Evolutionary conservation across 345 rosid genomes (phyloP).

Genomic region (Citrus hindsii): DNA sequence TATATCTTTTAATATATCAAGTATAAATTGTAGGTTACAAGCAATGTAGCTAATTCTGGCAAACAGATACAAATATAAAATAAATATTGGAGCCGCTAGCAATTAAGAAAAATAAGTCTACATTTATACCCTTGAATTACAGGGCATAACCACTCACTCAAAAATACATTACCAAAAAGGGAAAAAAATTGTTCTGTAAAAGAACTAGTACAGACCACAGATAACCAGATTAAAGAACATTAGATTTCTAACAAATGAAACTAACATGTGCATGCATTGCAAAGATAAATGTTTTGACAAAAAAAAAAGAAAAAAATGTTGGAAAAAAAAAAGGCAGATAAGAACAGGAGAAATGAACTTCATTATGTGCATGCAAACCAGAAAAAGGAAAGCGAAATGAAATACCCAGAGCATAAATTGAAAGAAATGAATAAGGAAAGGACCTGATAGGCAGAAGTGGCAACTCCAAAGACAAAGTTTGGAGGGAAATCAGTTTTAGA

Average conservation of each 20-base stretch:
- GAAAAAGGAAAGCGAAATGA: not conserved
- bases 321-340: not conserved
- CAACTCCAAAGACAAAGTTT: conserved; percentile 54
- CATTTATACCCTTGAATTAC: not conserved
- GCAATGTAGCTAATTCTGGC: not conserved
- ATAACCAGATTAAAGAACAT: not conserved
- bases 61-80: not conserved
- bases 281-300: not conserved
- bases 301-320: not conserved
- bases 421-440: not conserved
- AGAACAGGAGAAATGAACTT: too few species aligned
- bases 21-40: not conserved
- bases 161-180: too few species aligned
- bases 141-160: not conserved
- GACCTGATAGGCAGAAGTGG: conserved; percentile 67
- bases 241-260: not conserved
- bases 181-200: not conserved
- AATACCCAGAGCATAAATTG: conserved; percentile 6
- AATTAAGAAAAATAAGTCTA: not conserved
- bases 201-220: not conserved
- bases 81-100: not conserved
- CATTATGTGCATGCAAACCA: not conserved
- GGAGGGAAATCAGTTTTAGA: conserved; percentile 49
- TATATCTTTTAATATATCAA: not conserved
- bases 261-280: not conserved